These are phyloP conservation scores for Lathyrus sativus DNA, from an alignment of 306 rosid species.

Conservation along the genomic window DNA sequence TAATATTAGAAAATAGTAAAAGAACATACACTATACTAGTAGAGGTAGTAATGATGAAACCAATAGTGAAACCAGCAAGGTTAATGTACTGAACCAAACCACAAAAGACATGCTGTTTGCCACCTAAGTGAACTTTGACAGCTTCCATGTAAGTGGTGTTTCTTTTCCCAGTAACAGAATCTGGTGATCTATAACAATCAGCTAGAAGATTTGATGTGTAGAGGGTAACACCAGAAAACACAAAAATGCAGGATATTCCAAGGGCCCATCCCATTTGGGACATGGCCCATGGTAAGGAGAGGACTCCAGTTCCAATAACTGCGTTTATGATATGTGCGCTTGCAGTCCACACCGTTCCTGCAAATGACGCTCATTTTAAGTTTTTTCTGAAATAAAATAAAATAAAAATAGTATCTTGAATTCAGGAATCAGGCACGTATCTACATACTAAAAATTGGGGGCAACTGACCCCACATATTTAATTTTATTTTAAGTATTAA, in stretches of 20 bases:
- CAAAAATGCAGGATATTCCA: conserved; percentile 18
- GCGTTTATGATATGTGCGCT: conserved; percentile 49
- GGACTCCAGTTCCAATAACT: conserved; percentile 48
- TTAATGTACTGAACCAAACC: conserved; percentile 36
- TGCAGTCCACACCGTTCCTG: conserved; percentile 47
- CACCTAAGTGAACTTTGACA: conserved; percentile 44
- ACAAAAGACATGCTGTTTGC: conserved; percentile 34
- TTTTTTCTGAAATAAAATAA: too few relatives aligned
- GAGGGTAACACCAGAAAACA: conserved; percentile 39
- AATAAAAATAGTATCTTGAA: too few relatives aligned
- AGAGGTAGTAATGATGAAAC: conserved; percentile 50
- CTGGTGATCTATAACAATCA: conserved; percentile 50
- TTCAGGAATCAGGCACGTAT: too few relatives aligned
- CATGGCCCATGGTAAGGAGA: conserved; percentile 46
- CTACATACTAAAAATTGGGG: too few relatives aligned
- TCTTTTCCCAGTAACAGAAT: conserved; percentile 41
- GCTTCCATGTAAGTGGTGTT: conserved; percentile 52
- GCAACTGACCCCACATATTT: too few relatives aligned
- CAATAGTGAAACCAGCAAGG: conserved; percentile 38
- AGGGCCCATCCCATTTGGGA: conserved; percentile 48
- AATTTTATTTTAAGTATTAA: too few relatives aligned
- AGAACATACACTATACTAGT: conserved; percentile 37
- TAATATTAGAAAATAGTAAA: neutral
- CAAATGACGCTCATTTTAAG: neutral
- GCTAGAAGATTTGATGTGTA: conserved; percentile 45